Base-by-base conservation (phyloP, 164 flowering plant species). In the Macadamia integrifolia region DNA sequence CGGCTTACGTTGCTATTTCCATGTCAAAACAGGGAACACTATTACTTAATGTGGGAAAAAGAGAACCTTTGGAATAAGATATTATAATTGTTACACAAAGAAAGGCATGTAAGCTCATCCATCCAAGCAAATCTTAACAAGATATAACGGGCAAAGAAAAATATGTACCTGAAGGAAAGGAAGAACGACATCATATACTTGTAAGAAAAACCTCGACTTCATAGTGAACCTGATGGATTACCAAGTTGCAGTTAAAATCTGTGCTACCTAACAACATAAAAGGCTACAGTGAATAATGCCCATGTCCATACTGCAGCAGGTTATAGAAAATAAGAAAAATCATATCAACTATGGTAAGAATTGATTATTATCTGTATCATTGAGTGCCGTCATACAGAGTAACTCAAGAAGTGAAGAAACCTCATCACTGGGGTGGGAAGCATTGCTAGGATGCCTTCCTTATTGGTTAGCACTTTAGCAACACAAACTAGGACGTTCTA, bases 141-240 rank as follows among this genome's bases (percentile, higher is more conserved):
- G 52, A 23, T 10, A 44, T 13, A 63, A 42, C 9, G 23, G 23
- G 18, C 1, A 69, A 23, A 23, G 32, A 10, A 60, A 58, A 58
- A 29, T 35, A 65, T 74, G 60, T 61, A 91, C 98, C 96, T 91
- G 97, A 73, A 91, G 81, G 64, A 81, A 81, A 49, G 97, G 90
- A 72, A 76, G 72, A 60, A 86, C 78, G 18, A 12, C 52, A 52
- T 83, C 72, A 64, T 81, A 85, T 15, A 83, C 85, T 66, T 85
- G 80, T 14, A 71, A 56, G 65, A 89, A 78, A 75, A 83, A 44
- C 49, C 74, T 69, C 18, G 88, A 91, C 75, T 79, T 89, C 58
- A 14, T 40, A 3, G 77, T 48, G 64, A 85, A 77, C 89, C 98
- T 91, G 86, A 61, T n/a, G 31, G 60, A 68, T 17, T 58, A 72